Conservation (phyloP, 169 alveolate species). For the Plasmodium berghei region DNA sequence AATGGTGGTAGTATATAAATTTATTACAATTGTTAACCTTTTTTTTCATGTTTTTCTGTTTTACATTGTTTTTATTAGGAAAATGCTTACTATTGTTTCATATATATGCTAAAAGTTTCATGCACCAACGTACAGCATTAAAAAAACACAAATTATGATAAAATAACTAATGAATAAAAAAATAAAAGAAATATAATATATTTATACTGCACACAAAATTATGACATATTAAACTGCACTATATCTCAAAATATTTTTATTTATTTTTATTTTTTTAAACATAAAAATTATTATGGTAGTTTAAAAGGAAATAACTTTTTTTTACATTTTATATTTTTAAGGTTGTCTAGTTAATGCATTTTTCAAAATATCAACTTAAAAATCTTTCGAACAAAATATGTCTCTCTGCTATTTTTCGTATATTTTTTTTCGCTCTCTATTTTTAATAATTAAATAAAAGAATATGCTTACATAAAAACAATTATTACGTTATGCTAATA, state of each 20-base stretch:
- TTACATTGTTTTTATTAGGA: too few species aligned
- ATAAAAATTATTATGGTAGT: too few species aligned
- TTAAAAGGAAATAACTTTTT: neutral
- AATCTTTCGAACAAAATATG: too few species aligned
- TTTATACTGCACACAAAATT: conserved; percentile 1
- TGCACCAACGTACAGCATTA: conserved; percentile 67
- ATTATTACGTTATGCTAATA: too few species aligned
- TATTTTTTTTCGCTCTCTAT: too few species aligned
- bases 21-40: neutral
- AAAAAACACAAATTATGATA: neutral
- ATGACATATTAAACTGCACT: conserved; percentile 21
- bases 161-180: neutral
- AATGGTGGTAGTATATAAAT: too few species aligned
- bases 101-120: neutral
- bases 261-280: conserved; percentile 19
- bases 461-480: too few species aligned
- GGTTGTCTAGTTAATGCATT: conserved; percentile 11
- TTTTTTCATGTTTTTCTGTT: neutral
- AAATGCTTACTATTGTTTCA: too few species aligned
- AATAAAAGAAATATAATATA: neutral
- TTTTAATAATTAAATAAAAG: too few species aligned
- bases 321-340: conserved; percentile 3
- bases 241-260: conserved; percentile 3
- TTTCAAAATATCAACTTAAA: too few species aligned
- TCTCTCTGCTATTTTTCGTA: too few species aligned